phyloP scores from a whole-genome alignment of 2,329 filamentous ascomycete species.

The Apiospora hydei region DNA sequence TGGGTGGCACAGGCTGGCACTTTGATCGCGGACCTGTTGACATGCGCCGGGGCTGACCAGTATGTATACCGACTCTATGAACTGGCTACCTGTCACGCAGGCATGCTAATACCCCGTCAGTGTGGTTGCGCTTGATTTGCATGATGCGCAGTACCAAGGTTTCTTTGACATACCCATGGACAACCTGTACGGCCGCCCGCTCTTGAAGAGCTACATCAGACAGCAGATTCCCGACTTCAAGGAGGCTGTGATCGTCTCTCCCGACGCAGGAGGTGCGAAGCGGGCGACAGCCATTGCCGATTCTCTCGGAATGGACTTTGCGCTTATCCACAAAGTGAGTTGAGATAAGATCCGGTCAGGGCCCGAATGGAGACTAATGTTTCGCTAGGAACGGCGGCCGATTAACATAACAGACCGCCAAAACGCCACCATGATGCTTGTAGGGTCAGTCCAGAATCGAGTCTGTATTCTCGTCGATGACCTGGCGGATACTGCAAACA shows the following conservation, averaged over 20 bases:
- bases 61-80: slow-evolving; percentile 52
- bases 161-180: slow-evolving; percentile 99
- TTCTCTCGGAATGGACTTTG: slow-evolving; percentile 91
- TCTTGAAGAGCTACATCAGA: slow-evolving; percentile 76
- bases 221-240: slow-evolving; percentile 84
- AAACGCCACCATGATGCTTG: slow-evolving; percentile 95
- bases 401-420: slow-evolving; percentile 88
- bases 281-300: slow-evolving; percentile 95
- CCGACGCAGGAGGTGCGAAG: slow-evolving; percentile 96
- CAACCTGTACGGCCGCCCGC: slow-evolving; percentile 87
- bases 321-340: slow-evolving; percentile 93
- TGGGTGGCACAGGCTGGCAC: slow-evolving; percentile 99
- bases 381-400: slow-evolving; percentile 79
- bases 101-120: slow-evolving; percentile 30
- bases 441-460: slow-evolving; percentile 82
- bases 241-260: slow-evolving; percentile 91
- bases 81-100: slow-evolving; percentile 27
- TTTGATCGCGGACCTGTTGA: slow-evolving; percentile 90
- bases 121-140: slow-evolving; percentile 96
- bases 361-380: slow-evolving; percentile 40
- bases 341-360: background rate
- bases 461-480: slow-evolving; percentile 94
- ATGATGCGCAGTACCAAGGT: slow-evolving; percentile 96
- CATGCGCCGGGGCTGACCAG: slow-evolving; percentile 95
- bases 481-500: slow-evolving; percentile 94